Evolutionary conservation across 257 asterid genomes (phyloP).

Genomic region (Scutellaria minor): DNA sequence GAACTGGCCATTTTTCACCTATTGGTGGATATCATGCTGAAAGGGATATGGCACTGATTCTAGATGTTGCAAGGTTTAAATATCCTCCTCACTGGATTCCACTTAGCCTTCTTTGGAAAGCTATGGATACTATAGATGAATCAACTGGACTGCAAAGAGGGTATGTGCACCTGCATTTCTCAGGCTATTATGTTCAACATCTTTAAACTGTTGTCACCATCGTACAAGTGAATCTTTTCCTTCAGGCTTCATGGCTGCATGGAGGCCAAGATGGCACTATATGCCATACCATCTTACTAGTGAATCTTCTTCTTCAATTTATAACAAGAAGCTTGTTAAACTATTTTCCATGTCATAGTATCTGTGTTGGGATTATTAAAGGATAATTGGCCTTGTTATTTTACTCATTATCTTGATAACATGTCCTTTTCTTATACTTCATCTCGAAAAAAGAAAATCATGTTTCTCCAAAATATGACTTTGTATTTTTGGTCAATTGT

Average conservation of each 20-base stretch:
- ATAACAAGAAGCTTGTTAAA: constrained; percentile 11
- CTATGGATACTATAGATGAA: constrained; percentile 92
- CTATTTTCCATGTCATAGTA: constrained; percentile 7
- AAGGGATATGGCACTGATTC: constrained; percentile 95
- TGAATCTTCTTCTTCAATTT: background rate
- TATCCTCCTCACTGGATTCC: constrained; percentile 99
- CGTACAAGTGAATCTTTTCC: background rate
- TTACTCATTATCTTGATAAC: constrained; percentile 20
- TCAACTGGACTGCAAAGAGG: constrained; percentile 90
- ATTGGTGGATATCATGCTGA: constrained; percentile 98
- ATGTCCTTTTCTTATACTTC: background rate
- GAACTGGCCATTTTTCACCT: constrained; percentile 98
- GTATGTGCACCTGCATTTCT: constrained; percentile 47
- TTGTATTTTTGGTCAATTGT: too few species aligned
- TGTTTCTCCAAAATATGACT: too few species aligned
- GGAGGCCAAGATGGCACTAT: constrained; percentile 25
- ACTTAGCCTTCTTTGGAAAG: constrained; percentile 93
- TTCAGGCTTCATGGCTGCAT: background rate
- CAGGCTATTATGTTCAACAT: constrained; percentile 12
- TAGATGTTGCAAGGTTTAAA: constrained; percentile 98
- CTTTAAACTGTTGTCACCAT: background rate
- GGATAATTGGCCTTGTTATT: background rate
- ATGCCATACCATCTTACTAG: background rate
- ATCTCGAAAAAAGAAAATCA: too few species aligned
- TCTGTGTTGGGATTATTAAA: constrained; percentile 6